A percentile compares a stretch with the other conserved stretches of the same genome.
Evolutionary conservation across 345 rosid species (phyloP).

Genomic region (Hirschfeldia incana): DNA sequence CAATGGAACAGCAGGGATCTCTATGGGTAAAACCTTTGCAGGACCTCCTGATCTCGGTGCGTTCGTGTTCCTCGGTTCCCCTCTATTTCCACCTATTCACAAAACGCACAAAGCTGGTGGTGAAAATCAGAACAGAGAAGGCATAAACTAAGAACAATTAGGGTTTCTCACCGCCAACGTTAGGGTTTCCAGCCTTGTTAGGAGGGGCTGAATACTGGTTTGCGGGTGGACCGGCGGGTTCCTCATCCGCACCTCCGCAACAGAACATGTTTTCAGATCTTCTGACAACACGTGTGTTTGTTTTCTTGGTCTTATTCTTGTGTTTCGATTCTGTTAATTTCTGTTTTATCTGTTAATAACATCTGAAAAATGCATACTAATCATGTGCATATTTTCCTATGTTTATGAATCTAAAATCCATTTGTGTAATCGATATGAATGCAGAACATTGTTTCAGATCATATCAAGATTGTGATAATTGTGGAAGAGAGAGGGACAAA

Average conservation of each 20-base stretch:
- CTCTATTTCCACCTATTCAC: slow-evolving; percentile 48
- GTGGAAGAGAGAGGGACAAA: neutral
- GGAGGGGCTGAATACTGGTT: slow-evolving; percentile 76
- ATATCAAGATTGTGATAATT: neutral
- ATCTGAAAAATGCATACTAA: neutral
- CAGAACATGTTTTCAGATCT: slow-evolving; percentile 65
- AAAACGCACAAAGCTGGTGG: neutral
- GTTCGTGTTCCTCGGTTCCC: slow-evolving; percentile 63
- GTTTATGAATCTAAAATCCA: neutral
- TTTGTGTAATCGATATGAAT: neutral
- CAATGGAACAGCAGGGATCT: slow-evolving; percentile 61
- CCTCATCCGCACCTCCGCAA: slow-evolving; percentile 91
- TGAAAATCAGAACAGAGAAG: neutral
- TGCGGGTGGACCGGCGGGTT: slow-evolving; percentile 63
- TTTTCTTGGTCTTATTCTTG: slow-evolving; percentile 19
- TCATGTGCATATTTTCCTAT: neutral
- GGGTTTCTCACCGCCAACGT: slow-evolving; percentile 43
- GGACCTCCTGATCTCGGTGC: slow-evolving; percentile 68
- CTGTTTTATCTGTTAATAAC: slow-evolving; percentile 29
- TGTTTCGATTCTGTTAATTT: slow-evolving; percentile 13
- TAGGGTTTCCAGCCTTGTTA: slow-evolving; percentile 54
- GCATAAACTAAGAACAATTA: neutral
- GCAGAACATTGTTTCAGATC: neutral
- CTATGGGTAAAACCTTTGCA: slow-evolving; percentile 75
- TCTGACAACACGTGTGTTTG: neutral